Conservation (phyloP, 2,329 filamentous ascomycete genomes). For the Penicillium crustosum region DNA sequence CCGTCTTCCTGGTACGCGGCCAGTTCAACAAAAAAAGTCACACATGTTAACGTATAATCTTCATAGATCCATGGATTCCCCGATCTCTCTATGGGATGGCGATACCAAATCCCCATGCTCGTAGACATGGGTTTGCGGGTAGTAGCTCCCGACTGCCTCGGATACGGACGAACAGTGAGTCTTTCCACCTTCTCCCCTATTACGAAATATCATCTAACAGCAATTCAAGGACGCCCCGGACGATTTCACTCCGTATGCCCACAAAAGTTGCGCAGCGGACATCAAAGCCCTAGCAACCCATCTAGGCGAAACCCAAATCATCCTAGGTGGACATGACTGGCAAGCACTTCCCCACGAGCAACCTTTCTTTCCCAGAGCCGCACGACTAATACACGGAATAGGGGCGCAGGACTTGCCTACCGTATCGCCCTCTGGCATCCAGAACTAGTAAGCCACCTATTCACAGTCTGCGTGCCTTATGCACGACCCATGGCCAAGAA, state of each 20-base stretch:
- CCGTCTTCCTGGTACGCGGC: slow-evolving; percentile 54
- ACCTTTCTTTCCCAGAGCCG: neutral
- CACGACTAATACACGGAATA: slow-evolving; percentile 20
- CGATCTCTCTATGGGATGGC: slow-evolving; percentile 81
- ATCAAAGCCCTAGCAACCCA: slow-evolving; percentile 69
- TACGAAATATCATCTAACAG: slow-evolving; percentile 30
- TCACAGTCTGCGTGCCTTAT: slow-evolving; percentile 80
- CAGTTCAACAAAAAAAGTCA: neutral
- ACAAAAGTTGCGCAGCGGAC: slow-evolving; percentile 72
- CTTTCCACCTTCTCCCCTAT: neutral
- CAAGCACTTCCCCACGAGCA: slow-evolving; percentile 19
- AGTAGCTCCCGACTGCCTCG: slow-evolving; percentile 81
- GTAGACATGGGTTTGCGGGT: slow-evolving; percentile 72
- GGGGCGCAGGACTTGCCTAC: slow-evolving; percentile 77
- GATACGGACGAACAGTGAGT: slow-evolving; percentile 72
- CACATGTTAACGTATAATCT: neutral
- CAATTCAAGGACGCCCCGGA: slow-evolving; percentile 57
- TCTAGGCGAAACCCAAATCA: slow-evolving; percentile 58
- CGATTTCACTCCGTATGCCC: slow-evolving; percentile 62
- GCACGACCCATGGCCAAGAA: slow-evolving; percentile 54
- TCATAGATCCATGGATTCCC: slow-evolving; percentile 73
- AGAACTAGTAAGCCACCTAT: slow-evolving; percentile 69
- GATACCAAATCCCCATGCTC: slow-evolving; percentile 80
- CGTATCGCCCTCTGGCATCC: slow-evolving; percentile 73
- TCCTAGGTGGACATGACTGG: slow-evolving; percentile 92